These are phyloP conservation scores for Phyllachora maydis DNA, from an alignment of 2,329 filamentous ascomycete species.

Conservation along the genomic window DNA sequence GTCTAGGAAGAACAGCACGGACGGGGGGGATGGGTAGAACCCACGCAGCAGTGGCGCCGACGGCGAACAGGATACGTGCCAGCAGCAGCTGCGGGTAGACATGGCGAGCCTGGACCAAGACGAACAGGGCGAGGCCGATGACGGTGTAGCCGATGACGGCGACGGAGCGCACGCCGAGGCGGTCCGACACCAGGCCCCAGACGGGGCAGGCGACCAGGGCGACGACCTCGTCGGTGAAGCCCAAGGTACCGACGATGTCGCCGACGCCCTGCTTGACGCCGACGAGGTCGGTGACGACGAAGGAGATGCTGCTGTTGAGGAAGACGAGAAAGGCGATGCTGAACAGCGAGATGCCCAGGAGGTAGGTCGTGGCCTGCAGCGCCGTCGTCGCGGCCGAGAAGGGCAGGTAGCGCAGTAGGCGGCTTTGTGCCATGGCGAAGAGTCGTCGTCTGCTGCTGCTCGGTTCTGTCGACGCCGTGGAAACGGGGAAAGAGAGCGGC, in stretches of 20 bases:
- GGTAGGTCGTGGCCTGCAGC: conserved; percentile 49
- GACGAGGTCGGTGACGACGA: conserved; percentile 68
- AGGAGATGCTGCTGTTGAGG: conserved; percentile 66
- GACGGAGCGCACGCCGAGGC: conserved; percentile 52
- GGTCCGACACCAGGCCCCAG: conserved; percentile 63
- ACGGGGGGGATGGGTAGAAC: too few species aligned
- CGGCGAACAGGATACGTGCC: conserved; percentile 67
- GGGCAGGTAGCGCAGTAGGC: conserved; percentile 27
- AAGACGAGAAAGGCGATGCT: conserved; percentile 82
- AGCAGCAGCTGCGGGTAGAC: conserved; percentile 79
- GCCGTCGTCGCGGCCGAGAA: conserved; percentile 39
- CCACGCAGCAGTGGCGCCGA: conserved; percentile 77
- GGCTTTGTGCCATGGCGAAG: too few species aligned
- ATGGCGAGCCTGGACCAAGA: conserved; percentile 71
- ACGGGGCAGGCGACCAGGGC: conserved; percentile 61
- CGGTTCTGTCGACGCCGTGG: too few species aligned
- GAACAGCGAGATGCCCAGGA: conserved; percentile 66
- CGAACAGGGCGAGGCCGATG: conserved; percentile 54
- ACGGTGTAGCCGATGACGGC: conserved; percentile 63
- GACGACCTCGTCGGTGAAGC: conserved; percentile 68
- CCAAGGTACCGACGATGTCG: conserved; percentile 64
- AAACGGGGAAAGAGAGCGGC: too few species aligned
- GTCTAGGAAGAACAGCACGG: too few species aligned
- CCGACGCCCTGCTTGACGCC: conserved; percentile 54
- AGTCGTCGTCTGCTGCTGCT: too few species aligned